Conservation (phyloP, 179 eudicot species). For the Pouteria campechiana region DNA sequence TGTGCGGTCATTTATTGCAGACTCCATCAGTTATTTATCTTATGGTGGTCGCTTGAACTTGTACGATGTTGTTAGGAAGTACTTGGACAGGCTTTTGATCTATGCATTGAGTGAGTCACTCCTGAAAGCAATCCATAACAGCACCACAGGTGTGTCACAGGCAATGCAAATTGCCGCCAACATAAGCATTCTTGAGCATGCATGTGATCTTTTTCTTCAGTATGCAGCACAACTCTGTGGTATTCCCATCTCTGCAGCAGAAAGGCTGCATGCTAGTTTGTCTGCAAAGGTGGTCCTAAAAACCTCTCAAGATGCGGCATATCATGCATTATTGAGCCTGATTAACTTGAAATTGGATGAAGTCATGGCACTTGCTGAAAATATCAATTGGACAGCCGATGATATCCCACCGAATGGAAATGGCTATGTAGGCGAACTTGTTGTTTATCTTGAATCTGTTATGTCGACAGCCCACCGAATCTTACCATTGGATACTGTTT, state of each 20-base stretch:
- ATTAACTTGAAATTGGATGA: slow-evolving; percentile 87
- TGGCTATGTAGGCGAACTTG: slow-evolving; percentile 90
- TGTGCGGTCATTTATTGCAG: slow-evolving; percentile 90
- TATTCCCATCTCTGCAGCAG: slow-evolving; percentile 84
- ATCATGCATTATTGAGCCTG: slow-evolving; percentile 77
- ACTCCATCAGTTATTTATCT: slow-evolving; percentile 96
- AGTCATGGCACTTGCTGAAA: slow-evolving; percentile 68
- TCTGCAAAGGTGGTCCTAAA: too few species aligned
- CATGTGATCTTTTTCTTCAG: slow-evolving; percentile 91
- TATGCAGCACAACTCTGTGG: slow-evolving; percentile 98
- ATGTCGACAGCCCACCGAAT: slow-evolving; percentile 94
- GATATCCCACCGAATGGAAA: slow-evolving; percentile 72
- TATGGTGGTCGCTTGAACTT: slow-evolving; percentile 95
- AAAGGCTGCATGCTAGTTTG: slow-evolving; percentile 72
- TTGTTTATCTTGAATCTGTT: slow-evolving; percentile 77
- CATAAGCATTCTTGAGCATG: slow-evolving; percentile 92
- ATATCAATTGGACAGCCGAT: slow-evolving; percentile 90
- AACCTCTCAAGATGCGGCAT: slow-evolving; percentile 85
- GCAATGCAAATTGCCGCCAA: slow-evolving; percentile 98
- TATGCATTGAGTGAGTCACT: slow-evolving; percentile 80
- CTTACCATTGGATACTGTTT: slow-evolving; percentile 71
- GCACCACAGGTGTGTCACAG: slow-evolving; percentile 72
- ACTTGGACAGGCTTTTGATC: slow-evolving; percentile 72
- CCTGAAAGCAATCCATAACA: slow-evolving; percentile 49
- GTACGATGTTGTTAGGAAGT: slow-evolving; percentile 89